Conservation (phyloP, 345 rosid species). For the Hibiscus syriacus region DNA sequence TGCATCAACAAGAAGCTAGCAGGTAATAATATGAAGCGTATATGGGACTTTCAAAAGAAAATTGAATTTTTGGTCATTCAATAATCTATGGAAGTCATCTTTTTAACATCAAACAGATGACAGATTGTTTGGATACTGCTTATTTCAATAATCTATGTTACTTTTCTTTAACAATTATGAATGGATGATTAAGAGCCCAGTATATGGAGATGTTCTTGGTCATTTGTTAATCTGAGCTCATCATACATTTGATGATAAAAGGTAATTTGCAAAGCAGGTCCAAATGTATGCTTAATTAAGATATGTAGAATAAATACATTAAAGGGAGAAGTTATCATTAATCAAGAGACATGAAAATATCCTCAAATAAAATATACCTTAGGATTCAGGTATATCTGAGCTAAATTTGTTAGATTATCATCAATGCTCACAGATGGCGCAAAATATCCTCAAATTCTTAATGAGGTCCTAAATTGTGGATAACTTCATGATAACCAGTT, state of each 20-base stretch:
- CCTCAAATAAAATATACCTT: background rate
- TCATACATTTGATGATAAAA: background rate
- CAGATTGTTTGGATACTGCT: too few relatives aligned
- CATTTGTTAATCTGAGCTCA: background rate
- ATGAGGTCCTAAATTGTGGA: too few relatives aligned
- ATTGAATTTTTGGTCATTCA: background rate
- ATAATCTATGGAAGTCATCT: background rate
- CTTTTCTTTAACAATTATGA: too few relatives aligned
- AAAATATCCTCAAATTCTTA: background rate
- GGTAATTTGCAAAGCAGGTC: background rate
- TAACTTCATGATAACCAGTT: too few relatives aligned
- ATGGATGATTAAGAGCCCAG: background rate
- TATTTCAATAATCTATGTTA: too few relatives aligned
- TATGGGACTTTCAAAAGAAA: background rate
- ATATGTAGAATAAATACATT: too few relatives aligned
- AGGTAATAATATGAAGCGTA: background rate
- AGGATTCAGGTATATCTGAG: background rate
- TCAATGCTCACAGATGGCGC: background rate
- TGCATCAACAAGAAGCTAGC: conserved; percentile 26
- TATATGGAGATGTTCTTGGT: background rate
- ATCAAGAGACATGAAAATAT: background rate
- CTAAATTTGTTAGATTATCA: background rate
- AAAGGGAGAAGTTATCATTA: background rate
- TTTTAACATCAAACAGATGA: too few relatives aligned
- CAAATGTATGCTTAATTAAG: too few relatives aligned